Percentiles rank a stretch among this genome's conserved stretches.
Conservation (phyloP, 2,329 filamentous ascomycete species). For the Aspergillus fumigatiaffinis region DNA sequence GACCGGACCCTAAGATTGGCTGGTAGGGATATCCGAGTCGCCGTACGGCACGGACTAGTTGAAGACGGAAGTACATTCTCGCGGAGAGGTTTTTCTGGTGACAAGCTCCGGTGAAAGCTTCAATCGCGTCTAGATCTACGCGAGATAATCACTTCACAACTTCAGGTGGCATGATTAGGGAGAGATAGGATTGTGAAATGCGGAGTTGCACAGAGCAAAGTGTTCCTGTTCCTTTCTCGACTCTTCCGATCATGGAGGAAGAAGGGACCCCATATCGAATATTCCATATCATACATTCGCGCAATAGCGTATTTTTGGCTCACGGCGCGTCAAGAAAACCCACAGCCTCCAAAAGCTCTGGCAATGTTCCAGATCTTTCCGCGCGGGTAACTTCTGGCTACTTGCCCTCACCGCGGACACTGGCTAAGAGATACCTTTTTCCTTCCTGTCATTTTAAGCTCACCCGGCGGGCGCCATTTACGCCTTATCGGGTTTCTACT, state of each 20-base stretch:
- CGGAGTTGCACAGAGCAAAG: neutral
- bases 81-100: neutral
- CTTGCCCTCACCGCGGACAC: neutral
- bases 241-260: neutral
- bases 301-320: neutral
- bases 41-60: constrained; percentile 4
- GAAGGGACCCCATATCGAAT: neutral
- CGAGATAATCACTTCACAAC: neutral
- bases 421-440: neutral
- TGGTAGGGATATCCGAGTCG: constrained; percentile 9
- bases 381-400: no score
- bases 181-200: neutral
- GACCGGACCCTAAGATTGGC: constrained; percentile 9
- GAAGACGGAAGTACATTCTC: neutral
- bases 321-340: neutral
- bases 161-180: neutral
- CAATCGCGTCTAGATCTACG: neutral
- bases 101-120: neutral
- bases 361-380: neutral
- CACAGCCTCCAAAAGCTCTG: neutral
- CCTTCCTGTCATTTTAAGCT: neutral
- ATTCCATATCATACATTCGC: neutral
- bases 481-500: neutral
- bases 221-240: neutral
- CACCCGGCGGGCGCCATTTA: neutral